A percentile compares a stretch with the other conserved stretches of the same genome.
phyloP scores from a whole-genome alignment of 129 eudicot genomes.

The Dittrichia graveolens region DNA sequence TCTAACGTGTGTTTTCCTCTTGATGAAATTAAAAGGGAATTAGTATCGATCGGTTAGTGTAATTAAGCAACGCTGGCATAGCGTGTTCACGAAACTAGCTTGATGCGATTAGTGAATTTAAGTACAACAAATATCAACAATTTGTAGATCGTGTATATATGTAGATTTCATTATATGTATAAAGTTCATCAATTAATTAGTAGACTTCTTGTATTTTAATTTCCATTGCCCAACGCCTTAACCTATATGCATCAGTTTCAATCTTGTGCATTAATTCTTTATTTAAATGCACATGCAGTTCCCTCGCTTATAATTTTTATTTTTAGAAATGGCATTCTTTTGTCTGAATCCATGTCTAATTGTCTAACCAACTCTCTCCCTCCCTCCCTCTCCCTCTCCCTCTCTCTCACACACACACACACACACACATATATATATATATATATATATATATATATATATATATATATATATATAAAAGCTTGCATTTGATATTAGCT shows the following conservation, averaged over 20 bases:
- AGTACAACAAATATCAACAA: neutral
- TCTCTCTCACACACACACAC: neutral
- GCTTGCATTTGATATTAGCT: neutral
- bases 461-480: neutral
- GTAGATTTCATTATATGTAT: too few relatives aligned
- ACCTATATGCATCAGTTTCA: slow-evolving; percentile 9
- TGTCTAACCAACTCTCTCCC: slow-evolving; percentile 24
- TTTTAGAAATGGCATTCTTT: neutral
- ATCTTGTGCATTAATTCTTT: slow-evolving; percentile 12
- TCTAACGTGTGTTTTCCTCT: slow-evolving; percentile 2
- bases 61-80: neutral
- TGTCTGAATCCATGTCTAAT: slow-evolving; percentile 31
- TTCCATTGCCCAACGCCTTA: neutral
- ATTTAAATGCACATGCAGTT: slow-evolving; percentile 26
- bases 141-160: neutral
- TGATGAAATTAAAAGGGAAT: neutral
- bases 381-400: slow-evolving; percentile 1
- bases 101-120: neutral
- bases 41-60: neutral
- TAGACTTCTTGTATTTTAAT: too few relatives aligned
- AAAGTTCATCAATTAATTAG: too few relatives aligned
- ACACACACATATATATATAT: neutral
- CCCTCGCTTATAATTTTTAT: slow-evolving; percentile 31
- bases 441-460: neutral
- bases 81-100: neutral